These are phyloP conservation scores for Oryza australiensis DNA, from an alignment of 176 grass and related monocot genomes.

Conservation along the genomic window DNA sequence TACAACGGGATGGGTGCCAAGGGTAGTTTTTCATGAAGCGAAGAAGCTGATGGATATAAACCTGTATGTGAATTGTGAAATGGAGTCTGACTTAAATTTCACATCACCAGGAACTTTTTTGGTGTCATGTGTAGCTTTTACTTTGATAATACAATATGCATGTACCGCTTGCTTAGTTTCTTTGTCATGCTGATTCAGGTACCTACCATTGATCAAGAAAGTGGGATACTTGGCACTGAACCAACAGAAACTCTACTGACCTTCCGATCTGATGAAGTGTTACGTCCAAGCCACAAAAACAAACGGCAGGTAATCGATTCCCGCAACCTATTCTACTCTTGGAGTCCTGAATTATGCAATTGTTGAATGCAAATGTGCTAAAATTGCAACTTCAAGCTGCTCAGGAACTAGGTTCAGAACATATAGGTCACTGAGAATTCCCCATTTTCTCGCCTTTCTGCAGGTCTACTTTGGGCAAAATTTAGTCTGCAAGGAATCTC, in stretches of 20 bases:
- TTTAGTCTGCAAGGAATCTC: conserved; percentile 73
- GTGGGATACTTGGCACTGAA: conserved; percentile 48
- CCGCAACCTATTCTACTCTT: neutral
- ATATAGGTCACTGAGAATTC: neutral
- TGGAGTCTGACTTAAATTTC: neutral
- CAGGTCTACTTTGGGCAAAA: conserved; percentile 90
- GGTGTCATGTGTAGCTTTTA: neutral
- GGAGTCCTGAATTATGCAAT: neutral
- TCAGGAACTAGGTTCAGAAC: neutral
- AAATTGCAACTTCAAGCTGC: neutral
- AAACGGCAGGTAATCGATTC: conserved; percentile 49
- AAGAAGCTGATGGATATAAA: neutral
- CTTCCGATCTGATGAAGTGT: conserved; percentile 66
- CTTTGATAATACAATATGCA: neutral
- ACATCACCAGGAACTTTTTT: neutral
- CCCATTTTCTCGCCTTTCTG: conserved; percentile 6
- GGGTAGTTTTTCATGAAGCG: neutral
- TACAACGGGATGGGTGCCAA: neutral
- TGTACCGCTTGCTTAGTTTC: conserved; percentile 3
- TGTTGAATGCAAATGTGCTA: neutral
- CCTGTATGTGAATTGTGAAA: neutral
- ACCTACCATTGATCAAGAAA: conserved; percentile 76
- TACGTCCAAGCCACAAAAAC: conserved; percentile 59
- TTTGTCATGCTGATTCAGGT: conserved; percentile 50
- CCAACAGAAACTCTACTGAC: conserved; percentile 77